A percentile compares a stretch with the other conserved stretches of the same genome.
These are phyloP conservation scores for Achaetomium macrosporum DNA, from an alignment of 2,329 filamentous ascomycete species.

Conservation along the genomic window DNA sequence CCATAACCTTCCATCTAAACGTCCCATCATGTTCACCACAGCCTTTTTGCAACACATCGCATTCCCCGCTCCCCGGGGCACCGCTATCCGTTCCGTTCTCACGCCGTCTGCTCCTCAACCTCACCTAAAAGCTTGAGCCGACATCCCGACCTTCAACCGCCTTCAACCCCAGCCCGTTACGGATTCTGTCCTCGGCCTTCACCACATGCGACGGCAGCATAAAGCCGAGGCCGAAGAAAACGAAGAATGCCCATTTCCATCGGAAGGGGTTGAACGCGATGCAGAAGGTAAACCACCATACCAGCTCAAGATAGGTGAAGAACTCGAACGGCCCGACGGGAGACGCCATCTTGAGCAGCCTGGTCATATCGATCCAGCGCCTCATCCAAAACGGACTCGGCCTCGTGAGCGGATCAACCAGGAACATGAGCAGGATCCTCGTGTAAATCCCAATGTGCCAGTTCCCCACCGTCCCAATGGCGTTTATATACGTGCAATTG, in stretches of 20 bases:
- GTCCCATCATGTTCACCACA: no score
- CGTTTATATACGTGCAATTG: constrained; percentile 74
- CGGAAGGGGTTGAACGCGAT: constrained; percentile 76
- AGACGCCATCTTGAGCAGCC: constrained; percentile 60
- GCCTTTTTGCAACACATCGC: neutral
- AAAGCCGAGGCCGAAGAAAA: constrained; percentile 69
- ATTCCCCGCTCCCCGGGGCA: neutral
- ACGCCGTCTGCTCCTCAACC: neutral
- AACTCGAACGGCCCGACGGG: constrained; percentile 79
- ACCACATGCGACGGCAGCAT: constrained; percentile 62
- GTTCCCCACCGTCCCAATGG: constrained; percentile 76
- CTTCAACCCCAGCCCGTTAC: constrained; percentile 44
- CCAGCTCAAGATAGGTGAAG: constrained; percentile 77
- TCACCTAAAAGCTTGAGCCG: constrained; percentile 7
- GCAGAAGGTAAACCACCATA: constrained; percentile 82
- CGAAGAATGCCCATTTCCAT: constrained; percentile 86
- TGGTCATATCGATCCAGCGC: constrained; percentile 81
- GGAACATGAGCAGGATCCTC: constrained; percentile 77
- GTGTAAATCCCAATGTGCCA: constrained; percentile 91
- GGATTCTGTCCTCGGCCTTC: constrained; percentile 55
- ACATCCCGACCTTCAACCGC: constrained; percentile 6
- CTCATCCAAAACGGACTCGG: constrained; percentile 72
- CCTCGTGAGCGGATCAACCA: constrained; percentile 69
- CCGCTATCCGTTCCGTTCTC: neutral
- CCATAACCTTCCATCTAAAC: no score